Conservation (phyloP, 352 stramenopile genomes). For the Globisporangium nunn region DNA sequence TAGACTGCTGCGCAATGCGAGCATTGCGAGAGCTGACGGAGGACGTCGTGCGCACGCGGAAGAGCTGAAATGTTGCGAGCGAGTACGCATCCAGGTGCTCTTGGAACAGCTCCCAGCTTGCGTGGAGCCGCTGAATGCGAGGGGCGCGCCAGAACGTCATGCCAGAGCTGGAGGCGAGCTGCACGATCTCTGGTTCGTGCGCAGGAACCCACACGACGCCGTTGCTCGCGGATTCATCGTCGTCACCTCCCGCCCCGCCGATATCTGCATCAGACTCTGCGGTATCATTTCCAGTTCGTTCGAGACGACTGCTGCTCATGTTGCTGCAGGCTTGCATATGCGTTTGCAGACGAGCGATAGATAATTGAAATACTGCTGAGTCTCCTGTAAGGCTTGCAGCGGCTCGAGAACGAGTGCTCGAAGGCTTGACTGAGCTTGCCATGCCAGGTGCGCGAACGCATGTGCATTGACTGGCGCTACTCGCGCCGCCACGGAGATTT, state of each 20-base stretch:
- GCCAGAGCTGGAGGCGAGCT: conserved; percentile 19
- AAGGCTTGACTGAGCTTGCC: conserved; percentile 11
- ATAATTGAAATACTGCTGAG: not conserved
- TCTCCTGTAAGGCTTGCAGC: not conserved
- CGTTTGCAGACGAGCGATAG: not conserved
- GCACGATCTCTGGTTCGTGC: conserved; percentile 10
- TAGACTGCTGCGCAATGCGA: conserved; percentile 42
- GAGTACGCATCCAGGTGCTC: conserved; percentile 57
- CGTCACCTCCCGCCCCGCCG: conserved; percentile 14
- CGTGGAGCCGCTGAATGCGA: conserved; percentile 36
- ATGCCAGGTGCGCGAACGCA: conserved; percentile 22
- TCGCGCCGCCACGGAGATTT: not conserved
- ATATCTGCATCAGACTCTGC: conserved; percentile 1
- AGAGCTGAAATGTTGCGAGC: conserved; percentile 53
- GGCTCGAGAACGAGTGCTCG: not conserved
- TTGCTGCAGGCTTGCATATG: not conserved
- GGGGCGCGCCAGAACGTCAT: conserved; percentile 39
- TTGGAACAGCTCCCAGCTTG: conserved; percentile 51
- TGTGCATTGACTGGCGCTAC: conserved; percentile 16
- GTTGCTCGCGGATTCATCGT: conserved; percentile 9
- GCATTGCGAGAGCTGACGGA: conserved; percentile 56
- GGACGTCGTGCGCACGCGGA: conserved; percentile 69
- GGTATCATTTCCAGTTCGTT: not conserved
- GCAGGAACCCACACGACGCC: conserved; percentile 5
- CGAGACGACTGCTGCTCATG: not conserved